Evolutionary conservation across 345 rosid species (phyloP).

Genomic region (Brassica carinata): DNA sequence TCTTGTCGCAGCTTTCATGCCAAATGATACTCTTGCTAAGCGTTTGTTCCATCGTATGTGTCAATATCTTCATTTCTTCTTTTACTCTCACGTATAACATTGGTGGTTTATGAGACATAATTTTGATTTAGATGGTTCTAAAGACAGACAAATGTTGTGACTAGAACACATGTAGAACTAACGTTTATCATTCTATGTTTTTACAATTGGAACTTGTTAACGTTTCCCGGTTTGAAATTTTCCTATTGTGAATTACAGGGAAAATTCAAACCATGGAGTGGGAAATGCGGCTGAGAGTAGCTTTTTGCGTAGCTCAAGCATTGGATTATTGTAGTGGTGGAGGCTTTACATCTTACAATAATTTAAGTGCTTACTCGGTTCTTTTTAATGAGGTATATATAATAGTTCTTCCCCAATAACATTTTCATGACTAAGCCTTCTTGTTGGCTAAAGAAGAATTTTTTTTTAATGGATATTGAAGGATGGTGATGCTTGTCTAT

Average conservation of each 20-base stretch:
- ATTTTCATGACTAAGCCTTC: conserved; percentile 4
- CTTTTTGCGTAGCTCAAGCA: conserved; percentile 73
- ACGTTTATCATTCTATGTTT: neutral
- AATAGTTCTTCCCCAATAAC: neutral
- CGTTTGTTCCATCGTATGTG: conserved; percentile 82
- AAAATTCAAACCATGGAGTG: conserved; percentile 79
- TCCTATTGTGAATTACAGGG: conserved; percentile 48
- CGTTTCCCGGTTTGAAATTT: neutral
- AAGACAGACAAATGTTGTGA: neutral
- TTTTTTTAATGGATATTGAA: conserved; percentile 30
- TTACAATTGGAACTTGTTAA: neutral
- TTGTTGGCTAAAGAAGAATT: neutral
- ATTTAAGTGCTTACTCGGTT: conserved; percentile 79
- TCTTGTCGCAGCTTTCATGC: conserved; percentile 79
- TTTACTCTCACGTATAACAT: neutral
- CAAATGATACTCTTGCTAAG: conserved; percentile 80
- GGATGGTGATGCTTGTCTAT: conserved; percentile 89
- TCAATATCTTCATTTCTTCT: neutral
- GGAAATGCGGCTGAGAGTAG: conserved; percentile 79
- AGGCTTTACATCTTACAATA: conserved; percentile 74
- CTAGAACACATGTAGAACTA: neutral
- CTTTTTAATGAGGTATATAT: conserved; percentile 76
- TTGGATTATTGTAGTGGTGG: conserved; percentile 65
- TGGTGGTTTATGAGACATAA: neutral
- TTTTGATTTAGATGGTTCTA: neutral